Conservation (phyloP, 2,329 filamentous ascomycete genomes). For the Penicillium sp. region DNA sequence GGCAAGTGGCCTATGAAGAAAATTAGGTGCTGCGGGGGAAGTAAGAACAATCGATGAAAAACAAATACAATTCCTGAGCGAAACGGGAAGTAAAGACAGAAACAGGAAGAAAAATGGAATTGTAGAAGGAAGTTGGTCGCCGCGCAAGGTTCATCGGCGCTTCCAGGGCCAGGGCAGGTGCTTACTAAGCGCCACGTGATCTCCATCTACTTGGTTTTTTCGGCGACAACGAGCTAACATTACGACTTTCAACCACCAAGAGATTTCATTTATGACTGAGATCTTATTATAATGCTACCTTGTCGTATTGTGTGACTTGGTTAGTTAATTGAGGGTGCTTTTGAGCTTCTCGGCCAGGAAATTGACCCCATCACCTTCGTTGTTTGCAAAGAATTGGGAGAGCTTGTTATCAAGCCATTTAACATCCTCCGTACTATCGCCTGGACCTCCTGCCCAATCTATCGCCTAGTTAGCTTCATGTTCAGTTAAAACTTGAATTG, state of each 20-base stretch:
- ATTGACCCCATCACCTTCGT: slow-evolving; percentile 3
- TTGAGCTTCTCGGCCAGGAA: slow-evolving; percentile 6
- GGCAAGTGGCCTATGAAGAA: not conserved
- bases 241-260: not conserved
- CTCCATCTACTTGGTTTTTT: not conserved
- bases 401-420: slow-evolving; percentile 68
- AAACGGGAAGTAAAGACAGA: not conserved
- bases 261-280: not conserved
- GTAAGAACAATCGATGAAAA: not conserved
- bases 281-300: not conserved
- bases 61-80: not conserved
- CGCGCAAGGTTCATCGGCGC: slow-evolving; percentile 13
- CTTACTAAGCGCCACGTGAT: slow-evolving; percentile 26
- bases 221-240: not conserved
- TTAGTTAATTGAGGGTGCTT: not conserved
- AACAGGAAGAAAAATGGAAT: slow-evolving; percentile 8
- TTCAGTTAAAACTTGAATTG: not conserved
- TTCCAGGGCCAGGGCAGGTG: slow-evolving; percentile 10
- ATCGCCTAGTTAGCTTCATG: slow-evolving; percentile 14
- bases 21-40: not conserved
- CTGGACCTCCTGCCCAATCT: slow-evolving; percentile 66
- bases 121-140: slow-evolving; percentile 3
- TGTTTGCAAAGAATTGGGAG: slow-evolving; percentile 49
- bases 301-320: too few species aligned
- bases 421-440: slow-evolving; percentile 67